phyloP scores from a whole-genome alignment of 768 basidiomycete genomes.

The Suillus subalutaceus region DNA sequence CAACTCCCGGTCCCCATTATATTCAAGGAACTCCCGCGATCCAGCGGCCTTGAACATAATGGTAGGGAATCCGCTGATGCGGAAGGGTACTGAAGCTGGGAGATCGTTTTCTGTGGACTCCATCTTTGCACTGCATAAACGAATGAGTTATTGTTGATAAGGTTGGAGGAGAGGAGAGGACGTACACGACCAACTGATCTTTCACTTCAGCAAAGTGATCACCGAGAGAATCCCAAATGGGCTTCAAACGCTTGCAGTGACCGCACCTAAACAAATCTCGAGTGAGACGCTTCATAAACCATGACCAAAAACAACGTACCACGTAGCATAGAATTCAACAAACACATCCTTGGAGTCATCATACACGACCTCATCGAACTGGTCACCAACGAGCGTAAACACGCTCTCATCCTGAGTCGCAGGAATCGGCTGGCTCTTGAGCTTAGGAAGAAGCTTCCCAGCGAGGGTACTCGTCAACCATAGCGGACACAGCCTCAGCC shows the following conservation, averaged over 20 bases:
- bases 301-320: conserved; percentile 54
- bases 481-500: conserved; percentile 54
- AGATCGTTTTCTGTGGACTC: conserved; percentile 97
- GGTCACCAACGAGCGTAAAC: conserved; percentile 81
- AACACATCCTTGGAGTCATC: conserved; percentile 94
- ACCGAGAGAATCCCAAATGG: conserved; percentile 89
- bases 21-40: conserved; percentile 83
- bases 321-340: conserved; percentile 95
- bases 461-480: conserved; percentile 66
- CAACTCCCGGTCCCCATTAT: conserved; percentile 88
- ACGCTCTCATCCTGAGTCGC: conserved; percentile 82
- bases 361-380: conserved; percentile 84
- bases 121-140: conserved; percentile 77
- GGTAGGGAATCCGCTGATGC: conserved; percentile 88
- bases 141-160: conserved; percentile 13
- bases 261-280: conserved; percentile 61
- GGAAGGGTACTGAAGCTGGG: conserved; percentile 86
- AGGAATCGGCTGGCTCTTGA: conserved; percentile 92
- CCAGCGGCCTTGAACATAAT: conserved; percentile 97
- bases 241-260: conserved; percentile 96
- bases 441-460: conserved; percentile 75
- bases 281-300: background rate
- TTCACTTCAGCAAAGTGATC: conserved; percentile 79
- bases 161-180: conserved; percentile 4
- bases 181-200: conserved; percentile 79